A percentile compares a stretch with the other conserved stretches of the same genome.
These are phyloP conservation scores for Solanum hybrid DNA, from an alignment of 305 asterid species.

Conservation along the genomic window DNA sequence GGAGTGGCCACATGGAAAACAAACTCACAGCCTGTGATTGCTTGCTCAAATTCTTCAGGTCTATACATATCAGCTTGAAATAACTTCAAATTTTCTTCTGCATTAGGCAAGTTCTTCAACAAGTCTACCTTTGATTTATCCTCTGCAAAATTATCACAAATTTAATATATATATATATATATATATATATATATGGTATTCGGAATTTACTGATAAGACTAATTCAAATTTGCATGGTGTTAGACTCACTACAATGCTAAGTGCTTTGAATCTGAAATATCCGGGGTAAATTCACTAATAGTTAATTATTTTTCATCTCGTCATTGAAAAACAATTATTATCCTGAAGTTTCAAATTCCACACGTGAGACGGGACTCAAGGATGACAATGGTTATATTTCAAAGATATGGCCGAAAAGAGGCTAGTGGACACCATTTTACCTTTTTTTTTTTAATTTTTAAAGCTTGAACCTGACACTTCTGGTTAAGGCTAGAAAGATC, in stretches of 20 bases:
- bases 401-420: background rate
- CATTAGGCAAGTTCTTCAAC: constrained; percentile 28
- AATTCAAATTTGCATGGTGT: background rate
- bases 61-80: constrained; percentile 45
- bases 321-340: no score
- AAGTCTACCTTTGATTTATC: constrained; percentile 39
- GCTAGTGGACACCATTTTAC: background rate
- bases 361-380: background rate
- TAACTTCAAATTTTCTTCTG: constrained; percentile 31
- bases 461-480: background rate
- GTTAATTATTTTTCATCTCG: background rate
- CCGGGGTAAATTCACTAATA: background rate
- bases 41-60: constrained; percentile 27
- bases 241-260: background rate
- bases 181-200: no score
- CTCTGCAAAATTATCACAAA: constrained; percentile 15
- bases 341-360: background rate
- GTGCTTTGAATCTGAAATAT: background rate
- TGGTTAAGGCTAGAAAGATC: no score
- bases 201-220: background rate
- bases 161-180: no score
- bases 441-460: no score
- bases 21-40: constrained; percentile 33
- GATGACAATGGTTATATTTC: background rate
- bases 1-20: constrained; percentile 57